These are phyloP conservation scores for Cytospora chrysosperma DNA, from an alignment of 2,329 filamentous ascomycete species.

Conservation along the genomic window DNA sequence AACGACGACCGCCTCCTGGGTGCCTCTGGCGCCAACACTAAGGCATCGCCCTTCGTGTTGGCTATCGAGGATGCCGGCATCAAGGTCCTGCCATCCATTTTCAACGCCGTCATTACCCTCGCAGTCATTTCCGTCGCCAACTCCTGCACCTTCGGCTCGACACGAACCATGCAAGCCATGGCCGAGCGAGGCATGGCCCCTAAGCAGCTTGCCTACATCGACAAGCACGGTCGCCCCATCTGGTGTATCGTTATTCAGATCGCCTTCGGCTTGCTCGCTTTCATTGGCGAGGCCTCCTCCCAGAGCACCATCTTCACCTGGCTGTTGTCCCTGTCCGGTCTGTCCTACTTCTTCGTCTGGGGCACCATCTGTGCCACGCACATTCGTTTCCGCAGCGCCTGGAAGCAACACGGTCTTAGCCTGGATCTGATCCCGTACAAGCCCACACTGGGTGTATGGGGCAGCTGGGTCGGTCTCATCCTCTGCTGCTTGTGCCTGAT, in stretches of 20 bases:
- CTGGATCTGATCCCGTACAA: slow-evolving; percentile 49
- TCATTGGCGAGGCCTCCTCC: slow-evolving; percentile 48
- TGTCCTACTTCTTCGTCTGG: slow-evolving; percentile 76
- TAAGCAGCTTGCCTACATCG: slow-evolving; percentile 58
- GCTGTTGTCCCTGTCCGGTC: slow-evolving; percentile 69
- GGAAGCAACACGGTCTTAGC: slow-evolving; percentile 57
- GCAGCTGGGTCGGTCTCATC: slow-evolving; percentile 66
- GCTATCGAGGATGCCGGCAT: slow-evolving; percentile 52
- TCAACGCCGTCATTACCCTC: slow-evolving; percentile 53
- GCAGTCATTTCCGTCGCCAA: slow-evolving; percentile 53
- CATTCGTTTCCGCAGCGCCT: slow-evolving; percentile 64
- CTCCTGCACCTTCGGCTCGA: slow-evolving; percentile 51
- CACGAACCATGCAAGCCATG: slow-evolving; percentile 51
- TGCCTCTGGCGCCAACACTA: slow-evolving; percentile 41
- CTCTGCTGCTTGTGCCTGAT: slow-evolving; percentile 68
- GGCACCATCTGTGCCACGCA: slow-evolving; percentile 64
- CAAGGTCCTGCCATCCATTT: slow-evolving; percentile 49
- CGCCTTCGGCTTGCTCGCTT: slow-evolving; percentile 60
- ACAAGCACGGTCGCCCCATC: slow-evolving; percentile 59
- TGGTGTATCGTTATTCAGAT: slow-evolving; percentile 53
- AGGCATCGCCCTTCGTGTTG: slow-evolving; percentile 50
- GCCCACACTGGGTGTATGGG: slow-evolving; percentile 56
- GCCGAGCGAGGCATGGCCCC: slow-evolving; percentile 53
- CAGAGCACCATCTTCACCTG: slow-evolving; percentile 56
- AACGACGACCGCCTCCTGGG: slow-evolving; percentile 41